phyloP scores from a whole-genome alignment of 208 protist species.

The Leishmania amazonensis region DNA sequence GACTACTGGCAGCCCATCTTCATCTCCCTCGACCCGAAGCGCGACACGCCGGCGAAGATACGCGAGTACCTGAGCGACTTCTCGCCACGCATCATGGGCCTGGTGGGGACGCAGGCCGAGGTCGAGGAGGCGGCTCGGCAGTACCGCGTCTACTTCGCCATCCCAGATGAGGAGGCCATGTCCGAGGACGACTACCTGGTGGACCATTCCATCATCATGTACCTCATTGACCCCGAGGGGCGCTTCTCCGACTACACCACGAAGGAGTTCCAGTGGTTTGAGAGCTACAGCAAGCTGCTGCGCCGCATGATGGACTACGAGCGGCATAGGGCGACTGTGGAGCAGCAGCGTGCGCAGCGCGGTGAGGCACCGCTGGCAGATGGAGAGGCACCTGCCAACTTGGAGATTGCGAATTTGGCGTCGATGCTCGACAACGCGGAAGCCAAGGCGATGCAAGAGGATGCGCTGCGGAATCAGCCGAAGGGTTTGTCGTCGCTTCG shows the following conservation, averaged over 20 bases:
- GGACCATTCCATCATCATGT: constrained; percentile 96
- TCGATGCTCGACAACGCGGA: constrained; percentile 52
- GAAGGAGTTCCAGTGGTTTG: constrained; percentile 88
- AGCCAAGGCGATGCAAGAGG: constrained; percentile 25
- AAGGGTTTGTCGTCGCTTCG: constrained; percentile 20
- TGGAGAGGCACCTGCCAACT: constrained; percentile 48
- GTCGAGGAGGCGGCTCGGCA: constrained; percentile 75
- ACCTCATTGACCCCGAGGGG: constrained; percentile 91
- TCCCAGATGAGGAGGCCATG: constrained; percentile 74
- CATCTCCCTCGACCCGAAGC: constrained; percentile 92
- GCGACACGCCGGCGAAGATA: constrained; percentile 86
- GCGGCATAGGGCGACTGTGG: constrained; percentile 37
- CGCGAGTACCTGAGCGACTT: constrained; percentile 92
- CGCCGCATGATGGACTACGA: constrained; percentile 84
- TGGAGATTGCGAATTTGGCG: constrained; percentile 58
- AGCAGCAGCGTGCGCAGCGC: constrained; percentile 28
- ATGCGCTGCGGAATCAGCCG: constrained; percentile 31
- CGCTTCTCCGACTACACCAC: constrained; percentile 91
- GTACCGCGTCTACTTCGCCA: constrained; percentile 94
- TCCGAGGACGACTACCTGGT: constrained; percentile 95
- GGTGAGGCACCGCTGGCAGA: constrained; percentile 23
- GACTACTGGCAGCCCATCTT: constrained; percentile 93
- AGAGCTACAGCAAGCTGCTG: constrained; percentile 84
- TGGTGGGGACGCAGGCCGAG: constrained; percentile 90
- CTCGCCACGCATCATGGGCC: constrained; percentile 86